Conservation (phyloP, 805 yeast genomes). For the Candida maltosa region DNA sequence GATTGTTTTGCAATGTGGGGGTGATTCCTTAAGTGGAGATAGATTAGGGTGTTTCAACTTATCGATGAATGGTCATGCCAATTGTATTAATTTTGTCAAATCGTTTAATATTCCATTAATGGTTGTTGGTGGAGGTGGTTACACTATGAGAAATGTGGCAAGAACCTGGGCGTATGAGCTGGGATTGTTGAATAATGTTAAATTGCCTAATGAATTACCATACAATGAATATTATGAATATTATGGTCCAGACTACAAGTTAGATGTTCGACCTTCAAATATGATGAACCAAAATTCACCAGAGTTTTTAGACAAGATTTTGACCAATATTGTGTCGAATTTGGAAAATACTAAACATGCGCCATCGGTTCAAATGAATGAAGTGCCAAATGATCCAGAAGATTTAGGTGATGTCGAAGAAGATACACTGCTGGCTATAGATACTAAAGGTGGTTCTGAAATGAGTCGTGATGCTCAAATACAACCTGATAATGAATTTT, state of each 20-base stretch:
- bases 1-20: conserved; percentile 97
- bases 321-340: conserved; percentile 72
- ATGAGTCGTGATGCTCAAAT: conserved; percentile 74
- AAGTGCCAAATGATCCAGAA: conserved; percentile 85
- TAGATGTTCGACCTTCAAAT: conserved; percentile 92
- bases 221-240: conserved; percentile 96
- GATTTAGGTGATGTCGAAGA: conserved; percentile 85
- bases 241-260: conserved; percentile 93
- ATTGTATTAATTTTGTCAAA: conserved; percentile 86
- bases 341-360: conserved; percentile 90
- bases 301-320: conserved; percentile 82
- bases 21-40: conserved; percentile 95
- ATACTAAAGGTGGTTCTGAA: conserved; percentile 88
- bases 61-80: conserved; percentile 92
- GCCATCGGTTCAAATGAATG: conserved; percentile 93
- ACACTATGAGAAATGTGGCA: conserved; percentile 95
- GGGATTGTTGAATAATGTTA: conserved; percentile 77
- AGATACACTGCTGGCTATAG: conserved; percentile 74
- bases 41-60: conserved; percentile 93
- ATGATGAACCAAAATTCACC: conserved; percentile 96
- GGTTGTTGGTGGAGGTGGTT: conserved; percentile 98
- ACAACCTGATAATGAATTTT: conserved; percentile 75
- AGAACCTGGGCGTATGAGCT: conserved; percentile 94
- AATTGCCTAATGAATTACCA: conserved; percentile 76
- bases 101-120: conserved; percentile 84